Conservation (phyloP, 2,329 filamentous ascomycete genomes). For the Phialophora macrospora region DNA sequence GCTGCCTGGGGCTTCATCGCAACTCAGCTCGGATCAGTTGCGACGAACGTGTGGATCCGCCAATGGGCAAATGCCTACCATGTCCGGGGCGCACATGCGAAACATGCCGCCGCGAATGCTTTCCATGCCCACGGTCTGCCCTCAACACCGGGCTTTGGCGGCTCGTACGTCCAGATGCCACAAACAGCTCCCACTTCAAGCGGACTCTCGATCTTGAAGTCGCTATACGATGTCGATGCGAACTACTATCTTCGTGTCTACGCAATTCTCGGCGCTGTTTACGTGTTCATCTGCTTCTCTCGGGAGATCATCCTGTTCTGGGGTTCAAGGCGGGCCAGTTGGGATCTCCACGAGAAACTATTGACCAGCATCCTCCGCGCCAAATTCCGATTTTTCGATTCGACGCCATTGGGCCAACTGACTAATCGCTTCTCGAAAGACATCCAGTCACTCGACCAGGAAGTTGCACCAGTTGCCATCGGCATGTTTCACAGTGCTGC, state of each 20-base stretch:
- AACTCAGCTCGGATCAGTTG: conserved; percentile 84
- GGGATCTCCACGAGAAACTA: conserved; percentile 77
- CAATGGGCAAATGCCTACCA: conserved; percentile 93
- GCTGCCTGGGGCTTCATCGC: conserved; percentile 75
- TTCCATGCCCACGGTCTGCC: conserved; percentile 15
- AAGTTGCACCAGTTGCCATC: conserved; percentile 90
- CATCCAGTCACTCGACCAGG: conserved; percentile 91
- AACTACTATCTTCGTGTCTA: conserved; percentile 84
- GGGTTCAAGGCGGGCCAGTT: conserved; percentile 86
- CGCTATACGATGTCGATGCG: conserved; percentile 67
- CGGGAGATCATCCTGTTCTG: conserved; percentile 90
- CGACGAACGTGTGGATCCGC: conserved; percentile 91
- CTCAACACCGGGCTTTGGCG: conserved; percentile 22
- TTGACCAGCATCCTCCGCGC: conserved; percentile 81
- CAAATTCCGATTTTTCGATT: conserved; percentile 97
- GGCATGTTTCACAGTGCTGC: conserved; percentile 69
- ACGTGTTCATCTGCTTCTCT: conserved; percentile 78
- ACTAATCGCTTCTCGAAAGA: conserved; percentile 99
- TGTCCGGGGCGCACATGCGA: conserved; percentile 36
- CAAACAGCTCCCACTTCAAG: conserved; percentile 14
- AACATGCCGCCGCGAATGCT: conserved; percentile 27
- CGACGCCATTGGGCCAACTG: conserved; percentile 90
- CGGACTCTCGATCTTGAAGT: conserved; percentile 32
- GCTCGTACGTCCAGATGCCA: conserved; percentile 25
- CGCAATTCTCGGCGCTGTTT: conserved; percentile 75